phyloP scores from a whole-genome alignment of 2,329 filamentous ascomycete species.

The Cercospora sp. region DNA sequence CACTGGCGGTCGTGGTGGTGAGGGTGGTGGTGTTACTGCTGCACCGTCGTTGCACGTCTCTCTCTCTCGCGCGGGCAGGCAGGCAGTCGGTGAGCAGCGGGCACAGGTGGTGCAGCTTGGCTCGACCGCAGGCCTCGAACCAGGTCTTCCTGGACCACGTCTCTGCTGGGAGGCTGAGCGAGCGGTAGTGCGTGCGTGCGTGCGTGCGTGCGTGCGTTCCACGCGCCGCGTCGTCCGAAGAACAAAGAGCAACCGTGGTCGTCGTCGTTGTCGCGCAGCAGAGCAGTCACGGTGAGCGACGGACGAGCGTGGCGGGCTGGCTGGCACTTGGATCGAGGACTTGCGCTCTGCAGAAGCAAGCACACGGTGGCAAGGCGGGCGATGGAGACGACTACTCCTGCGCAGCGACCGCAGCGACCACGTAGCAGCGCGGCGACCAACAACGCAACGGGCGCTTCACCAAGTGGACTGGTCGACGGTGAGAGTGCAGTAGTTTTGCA shows the following conservation, averaged over 20 bases:
- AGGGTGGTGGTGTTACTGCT: not conserved
- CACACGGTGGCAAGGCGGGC: not conserved
- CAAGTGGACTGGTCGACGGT: conserved; percentile 12
- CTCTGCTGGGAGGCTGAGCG: not conserved
- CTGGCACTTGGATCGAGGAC: not conserved
- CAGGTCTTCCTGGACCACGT: not conserved
- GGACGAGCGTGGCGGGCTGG: not conserved
- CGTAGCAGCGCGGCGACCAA: not conserved
- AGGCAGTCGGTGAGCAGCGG: too few relatives aligned
- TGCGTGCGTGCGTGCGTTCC: not conserved
- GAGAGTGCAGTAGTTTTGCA: conserved; percentile 21
- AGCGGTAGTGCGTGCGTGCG: not conserved
- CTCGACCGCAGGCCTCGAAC: not conserved
- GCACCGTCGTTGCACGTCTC: not conserved
- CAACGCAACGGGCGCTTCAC: conserved; percentile 5
- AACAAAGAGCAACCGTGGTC: not conserved
- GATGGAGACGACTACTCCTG: not conserved
- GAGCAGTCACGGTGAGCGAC: not conserved
- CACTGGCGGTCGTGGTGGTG: not conserved
- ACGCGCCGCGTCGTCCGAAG: not conserved
- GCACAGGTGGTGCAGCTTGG: not conserved
- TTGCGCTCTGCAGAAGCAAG: not conserved
- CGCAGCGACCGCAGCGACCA: not conserved
- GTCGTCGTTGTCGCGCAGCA: not conserved
- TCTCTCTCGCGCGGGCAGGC: not conserved